These are phyloP conservation scores for Saccharomycopsis malanga DNA, from an alignment of 805 yeast species.

Conservation along the genomic window DNA sequence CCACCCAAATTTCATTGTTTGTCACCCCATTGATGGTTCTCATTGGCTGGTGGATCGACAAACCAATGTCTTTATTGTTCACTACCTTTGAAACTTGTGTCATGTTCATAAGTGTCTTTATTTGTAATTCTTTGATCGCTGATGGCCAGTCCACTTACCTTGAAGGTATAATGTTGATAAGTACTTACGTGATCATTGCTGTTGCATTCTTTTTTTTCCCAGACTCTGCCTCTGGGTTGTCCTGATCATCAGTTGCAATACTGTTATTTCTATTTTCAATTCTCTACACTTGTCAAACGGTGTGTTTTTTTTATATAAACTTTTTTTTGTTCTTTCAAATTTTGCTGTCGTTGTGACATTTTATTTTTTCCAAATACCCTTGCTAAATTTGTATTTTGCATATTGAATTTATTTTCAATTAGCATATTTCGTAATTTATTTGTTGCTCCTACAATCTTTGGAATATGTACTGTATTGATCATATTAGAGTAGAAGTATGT, in stretches of 20 bases:
- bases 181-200: slow-evolving; percentile 81
- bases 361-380: too few species aligned
- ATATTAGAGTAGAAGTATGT: too few species aligned
- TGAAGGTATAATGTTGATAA: slow-evolving; percentile 87
- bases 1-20: slow-evolving; percentile 89
- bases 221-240: slow-evolving; percentile 28
- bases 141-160: slow-evolving; percentile 97
- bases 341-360: too few species aligned
- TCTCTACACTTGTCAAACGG: neutral
- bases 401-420: too few species aligned
- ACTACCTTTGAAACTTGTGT: slow-evolving; percentile 91
- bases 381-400: too few species aligned
- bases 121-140: slow-evolving; percentile 75
- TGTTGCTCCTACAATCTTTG: too few species aligned
- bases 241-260: neutral
- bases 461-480: too few species aligned
- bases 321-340: neutral
- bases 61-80: slow-evolving; percentile 88
- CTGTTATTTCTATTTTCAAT: neutral
- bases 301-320: neutral
- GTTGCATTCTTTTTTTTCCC: slow-evolving; percentile 89
- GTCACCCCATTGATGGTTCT: slow-evolving; percentile 93
- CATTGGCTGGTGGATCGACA: slow-evolving; percentile 82
- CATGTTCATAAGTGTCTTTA: slow-evolving; percentile 79
- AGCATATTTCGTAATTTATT: too few species aligned